Percentiles rank a stretch among this genome's conserved stretches.
These are phyloP conservation scores for Metschnikowia aberdeeniae DNA, from an alignment of 805 yeast species.

Conservation along the genomic window DNA sequence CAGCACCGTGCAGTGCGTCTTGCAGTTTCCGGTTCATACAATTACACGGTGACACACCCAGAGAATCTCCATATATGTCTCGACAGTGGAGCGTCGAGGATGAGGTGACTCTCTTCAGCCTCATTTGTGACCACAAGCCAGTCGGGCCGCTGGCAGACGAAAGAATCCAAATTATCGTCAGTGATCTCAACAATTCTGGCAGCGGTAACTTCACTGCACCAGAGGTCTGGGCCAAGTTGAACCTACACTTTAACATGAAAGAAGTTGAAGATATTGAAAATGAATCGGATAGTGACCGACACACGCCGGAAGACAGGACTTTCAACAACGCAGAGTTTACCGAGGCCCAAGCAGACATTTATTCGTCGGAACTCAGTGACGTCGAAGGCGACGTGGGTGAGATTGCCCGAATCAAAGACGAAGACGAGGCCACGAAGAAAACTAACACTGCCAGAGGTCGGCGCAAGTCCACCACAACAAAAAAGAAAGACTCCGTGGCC, in stretches of 20 bases:
- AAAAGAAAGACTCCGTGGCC: conserved; percentile 10
- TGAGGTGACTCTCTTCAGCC: conserved; percentile 57
- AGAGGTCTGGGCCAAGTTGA: conserved; percentile 58
- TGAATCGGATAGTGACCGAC: conserved; percentile 5
- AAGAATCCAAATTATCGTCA: conserved; percentile 40
- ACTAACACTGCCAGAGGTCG: conserved; percentile 4
- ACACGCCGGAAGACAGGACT: background rate
- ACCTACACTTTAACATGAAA: conserved; percentile 49
- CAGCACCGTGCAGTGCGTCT: too few relatives aligned
- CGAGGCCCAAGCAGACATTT: conserved; percentile 4
- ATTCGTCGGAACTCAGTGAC: conserved; percentile 21
- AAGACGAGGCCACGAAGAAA: conserved; percentile 8
- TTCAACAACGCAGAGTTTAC: conserved; percentile 1
- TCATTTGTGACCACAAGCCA: conserved; percentile 65
- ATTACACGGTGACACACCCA: too few relatives aligned
- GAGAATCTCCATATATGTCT: background rate
- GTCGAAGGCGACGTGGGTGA: conserved; percentile 18
- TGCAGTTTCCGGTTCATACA: too few relatives aligned
- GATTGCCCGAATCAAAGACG: conserved; percentile 14
- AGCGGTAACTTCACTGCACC: conserved; percentile 33
- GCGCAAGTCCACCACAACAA: conserved; percentile 6
- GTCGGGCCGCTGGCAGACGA: conserved; percentile 51
- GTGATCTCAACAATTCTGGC: conserved; percentile 29
- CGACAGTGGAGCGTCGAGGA: conserved; percentile 54
- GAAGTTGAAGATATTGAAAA: conserved; percentile 55